A percentile compares a stretch with the other conserved stretches of the same genome.
Evolutionary conservation across 768 basidiomycete species (phyloP).

Genomic region (Sistotremastrum suecicum): DNA sequence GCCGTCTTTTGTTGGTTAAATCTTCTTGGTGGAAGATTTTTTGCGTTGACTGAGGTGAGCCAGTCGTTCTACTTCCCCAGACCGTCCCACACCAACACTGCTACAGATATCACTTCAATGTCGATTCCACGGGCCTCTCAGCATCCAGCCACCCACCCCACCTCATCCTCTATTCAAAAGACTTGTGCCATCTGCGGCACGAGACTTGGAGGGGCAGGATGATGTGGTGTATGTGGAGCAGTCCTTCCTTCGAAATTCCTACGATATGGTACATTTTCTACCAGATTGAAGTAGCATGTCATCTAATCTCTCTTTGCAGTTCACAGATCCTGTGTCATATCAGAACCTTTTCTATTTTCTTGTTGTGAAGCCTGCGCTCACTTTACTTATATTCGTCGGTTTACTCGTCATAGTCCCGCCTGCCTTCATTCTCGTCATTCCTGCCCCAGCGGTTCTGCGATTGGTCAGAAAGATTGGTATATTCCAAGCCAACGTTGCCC

Average conservation of each 20-base stretch:
- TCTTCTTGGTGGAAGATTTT: conserved; percentile 56
- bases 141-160: conserved; percentile 49
- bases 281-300: neutral
- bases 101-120: conserved; percentile 50
- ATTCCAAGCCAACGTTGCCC: conserved; percentile 75
- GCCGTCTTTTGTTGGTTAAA: conserved; percentile 66
- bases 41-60: conserved; percentile 57
- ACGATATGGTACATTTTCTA: conserved; percentile 52
- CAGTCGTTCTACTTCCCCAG: conserved; percentile 1
- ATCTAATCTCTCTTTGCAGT: conserved; percentile 25
- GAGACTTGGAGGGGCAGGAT: conserved; percentile 31
- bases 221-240: conserved; percentile 32
- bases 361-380: conserved; percentile 74
- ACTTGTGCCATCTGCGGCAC: conserved; percentile 28
- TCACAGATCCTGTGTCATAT: conserved; percentile 70
- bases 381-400: conserved; percentile 44
- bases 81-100: neutral
- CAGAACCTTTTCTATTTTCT: conserved; percentile 82
- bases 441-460: conserved; percentile 55
- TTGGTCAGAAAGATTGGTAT: conserved; percentile 51
- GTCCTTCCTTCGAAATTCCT: conserved; percentile 72
- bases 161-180: conserved; percentile 67
- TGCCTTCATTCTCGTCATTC: conserved; percentile 42
- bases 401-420: conserved; percentile 45
- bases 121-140: conserved; percentile 53